A percentile compares a stretch with the other conserved stretches of the same genome.
These are phyloP conservation scores for Sarcodon sp. DNA, from an alignment of 768 basidiomycete genomes.

Conservation along the genomic window DNA sequence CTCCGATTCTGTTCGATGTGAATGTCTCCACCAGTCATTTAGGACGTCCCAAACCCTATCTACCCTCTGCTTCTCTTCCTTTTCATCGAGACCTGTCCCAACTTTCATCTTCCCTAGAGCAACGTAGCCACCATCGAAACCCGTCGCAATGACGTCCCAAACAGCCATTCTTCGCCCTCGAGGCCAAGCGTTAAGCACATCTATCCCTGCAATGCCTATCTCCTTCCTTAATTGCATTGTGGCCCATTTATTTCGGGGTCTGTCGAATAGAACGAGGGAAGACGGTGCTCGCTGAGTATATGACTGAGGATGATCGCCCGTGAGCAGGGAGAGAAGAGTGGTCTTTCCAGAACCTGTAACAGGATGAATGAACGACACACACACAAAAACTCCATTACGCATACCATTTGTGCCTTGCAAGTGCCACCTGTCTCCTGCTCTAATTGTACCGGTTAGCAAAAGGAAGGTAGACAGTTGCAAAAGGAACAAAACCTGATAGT, in stretches of 20 bases:
- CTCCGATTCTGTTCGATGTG: constrained; percentile 24
- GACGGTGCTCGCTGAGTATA: constrained; percentile 48
- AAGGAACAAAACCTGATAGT: constrained; percentile 12
- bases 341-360: constrained; percentile 83
- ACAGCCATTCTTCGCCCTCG: constrained; percentile 53
- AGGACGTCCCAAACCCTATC: constrained; percentile 45
- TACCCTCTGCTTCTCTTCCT: constrained; percentile 24
- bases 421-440: constrained; percentile 79
- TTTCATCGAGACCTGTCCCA: constrained; percentile 27
- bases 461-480: no score
- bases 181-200: constrained; percentile 87
- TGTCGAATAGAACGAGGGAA: constrained; percentile 43
- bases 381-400: constrained; percentile 2
- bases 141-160: constrained; percentile 75
- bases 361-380: background rate
- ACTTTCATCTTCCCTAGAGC: constrained; percentile 30
- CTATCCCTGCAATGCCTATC: constrained; percentile 79
- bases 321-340: constrained; percentile 79
- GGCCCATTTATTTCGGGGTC: constrained; percentile 50
- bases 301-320: constrained; percentile 93
- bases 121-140: constrained; percentile 80
- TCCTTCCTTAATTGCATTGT: constrained; percentile 52
- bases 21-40: constrained; percentile 41
- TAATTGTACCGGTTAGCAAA: constrained; percentile 22
- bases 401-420: constrained; percentile 81